Base-by-base conservation (phyloP, 768 basidiomycete species). In the Suillus discolor region DNA sequence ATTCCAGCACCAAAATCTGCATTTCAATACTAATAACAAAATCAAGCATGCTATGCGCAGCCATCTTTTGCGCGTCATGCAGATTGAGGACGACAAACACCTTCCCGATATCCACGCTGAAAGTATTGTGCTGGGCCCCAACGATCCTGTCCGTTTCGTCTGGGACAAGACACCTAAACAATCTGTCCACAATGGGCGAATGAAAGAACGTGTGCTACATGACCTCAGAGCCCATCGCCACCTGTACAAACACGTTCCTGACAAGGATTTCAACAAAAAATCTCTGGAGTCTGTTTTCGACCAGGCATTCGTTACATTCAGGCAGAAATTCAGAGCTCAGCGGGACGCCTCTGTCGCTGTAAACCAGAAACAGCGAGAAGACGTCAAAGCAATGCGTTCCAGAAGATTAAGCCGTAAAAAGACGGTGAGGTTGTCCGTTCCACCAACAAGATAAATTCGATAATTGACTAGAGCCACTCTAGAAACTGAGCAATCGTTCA, bases 81-180 rank as follows among this genome's bases (percentile, higher is more conserved):
- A 80, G 23, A 65, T 90, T 6, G 79, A 83, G 8, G 81, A 74
- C 44, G 89, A 87, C 69, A 85, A 86, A 65, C 72, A 83, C 1
- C 77, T 92, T 9, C 91, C 91, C 0, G 85, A 85, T 64, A 86
- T 84, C 62, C 85, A 90, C 70, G 69, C 71, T 12, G 90, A 92
- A 70, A 88, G 85, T 18, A 78, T 74, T 13, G 70, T 76, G 4
- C 70, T 87, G 1, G 78, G 76, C 3, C 70, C 79, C 13, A 73
- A 80, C 25, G 83, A 87, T n/a, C 84, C 89, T 1, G 80, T 92
- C 16, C 87, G 91, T 23, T 92, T 92, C 68, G 87, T 91, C 5
- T 93, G 91, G 91, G 87, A 89, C 67, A 91, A 90, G 73, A 93
- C 91, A 2, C 80, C 84, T 13, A 90, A 87, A 66, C 89, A 92